Percentiles rank a stretch among this genome's conserved stretches.
phyloP scores from a whole-genome alignment of 1,139 yeast genomes.

The Candida tunisiensis region DNA sequence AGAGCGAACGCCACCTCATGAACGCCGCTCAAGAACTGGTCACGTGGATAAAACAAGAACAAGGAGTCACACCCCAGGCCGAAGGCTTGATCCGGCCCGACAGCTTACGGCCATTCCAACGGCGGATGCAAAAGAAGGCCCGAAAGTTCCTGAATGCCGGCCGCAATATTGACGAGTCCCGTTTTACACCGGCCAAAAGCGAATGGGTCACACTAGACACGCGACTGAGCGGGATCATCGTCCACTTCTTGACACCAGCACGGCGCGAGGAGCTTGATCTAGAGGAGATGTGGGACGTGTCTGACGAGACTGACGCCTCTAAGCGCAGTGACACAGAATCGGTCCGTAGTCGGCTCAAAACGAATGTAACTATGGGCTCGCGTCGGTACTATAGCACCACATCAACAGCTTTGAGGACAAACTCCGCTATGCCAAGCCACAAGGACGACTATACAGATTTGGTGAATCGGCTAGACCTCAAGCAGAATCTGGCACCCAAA shows the following conservation, averaged over 20 bases:
- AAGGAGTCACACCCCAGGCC: conserved; percentile 28
- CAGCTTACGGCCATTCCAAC: conserved; percentile 37
- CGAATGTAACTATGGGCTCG: too few relatives aligned
- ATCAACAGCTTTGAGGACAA: too few relatives aligned
- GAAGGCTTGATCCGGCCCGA: conserved; percentile 63
- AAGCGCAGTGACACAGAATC: too few relatives aligned
- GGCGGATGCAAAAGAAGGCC: conserved; percentile 45
- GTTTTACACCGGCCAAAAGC: too few relatives aligned
- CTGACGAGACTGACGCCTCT: background rate
- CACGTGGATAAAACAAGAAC: conserved; percentile 28
- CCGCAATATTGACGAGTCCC: too few relatives aligned
- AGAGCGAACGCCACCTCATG: conserved; percentile 57
- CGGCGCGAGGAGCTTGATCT: conserved; percentile 52
- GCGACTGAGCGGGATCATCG: conserved; percentile 38
- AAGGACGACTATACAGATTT: too few relatives aligned
- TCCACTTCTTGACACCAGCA: conserved; percentile 57
- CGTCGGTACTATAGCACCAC: too few relatives aligned
- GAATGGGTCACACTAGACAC: conserved; percentile 70
- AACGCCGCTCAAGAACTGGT: conserved; percentile 50
- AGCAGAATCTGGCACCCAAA: too few relatives aligned
- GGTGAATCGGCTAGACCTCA: too few relatives aligned
- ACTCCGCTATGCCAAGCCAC: too few relatives aligned
- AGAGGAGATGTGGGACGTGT: conserved; percentile 47
- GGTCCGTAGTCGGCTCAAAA: too few relatives aligned
- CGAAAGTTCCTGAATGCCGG: too few relatives aligned